A percentile compares a stretch with the other conserved stretches of the same genome.
Evolutionary conservation across 768 basidiomycete genomes (phyloP).

Genomic region (Bullera alba): DNA sequence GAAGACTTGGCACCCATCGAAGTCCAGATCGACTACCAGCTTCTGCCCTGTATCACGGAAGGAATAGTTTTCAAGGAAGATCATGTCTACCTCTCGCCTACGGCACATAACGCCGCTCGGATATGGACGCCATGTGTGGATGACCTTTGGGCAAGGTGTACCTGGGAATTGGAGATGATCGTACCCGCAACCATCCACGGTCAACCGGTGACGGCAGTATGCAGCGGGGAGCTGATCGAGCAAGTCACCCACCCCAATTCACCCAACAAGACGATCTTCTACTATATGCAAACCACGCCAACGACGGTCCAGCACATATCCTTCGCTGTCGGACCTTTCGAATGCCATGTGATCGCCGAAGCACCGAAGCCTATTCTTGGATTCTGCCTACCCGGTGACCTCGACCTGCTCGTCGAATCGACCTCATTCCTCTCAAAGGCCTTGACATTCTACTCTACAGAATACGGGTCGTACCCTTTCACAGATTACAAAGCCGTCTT

Average conservation of each 20-base stretch:
- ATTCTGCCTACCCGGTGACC: constrained; percentile 86
- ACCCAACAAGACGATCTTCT: constrained; percentile 87
- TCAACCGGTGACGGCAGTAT: constrained; percentile 76
- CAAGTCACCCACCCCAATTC: constrained; percentile 53
- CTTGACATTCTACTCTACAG: constrained; percentile 79
- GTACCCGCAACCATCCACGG: constrained; percentile 58
- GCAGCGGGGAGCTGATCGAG: constrained; percentile 90
- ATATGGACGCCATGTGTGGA: constrained; percentile 99
- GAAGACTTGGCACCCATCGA: constrained; percentile 46
- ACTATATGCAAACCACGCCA: constrained; percentile 75
- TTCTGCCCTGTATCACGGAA: constrained; percentile 48
- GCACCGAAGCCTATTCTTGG: constrained; percentile 60
- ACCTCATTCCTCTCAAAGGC: constrained; percentile 73
- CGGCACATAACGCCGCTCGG: constrained; percentile 81
- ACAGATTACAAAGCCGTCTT: constrained; percentile 85
- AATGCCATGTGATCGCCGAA: constrained; percentile 57
- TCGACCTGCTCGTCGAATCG: constrained; percentile 62
- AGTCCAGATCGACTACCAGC: constrained; percentile 35
- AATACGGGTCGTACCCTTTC: constrained; percentile 94
- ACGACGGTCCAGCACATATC: constrained; percentile 95
- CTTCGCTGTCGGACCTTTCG: constrained; percentile 92
- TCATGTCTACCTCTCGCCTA: constrained; percentile 83
- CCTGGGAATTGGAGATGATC: constrained; percentile 97
- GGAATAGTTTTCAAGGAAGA: constrained; percentile 38
- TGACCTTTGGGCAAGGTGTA: constrained; percentile 88